Percentiles rank a stretch among this genome's conserved stretches.
Conservation (phyloP, 805 yeast genomes). For the Candida dajiaensis region DNA sequence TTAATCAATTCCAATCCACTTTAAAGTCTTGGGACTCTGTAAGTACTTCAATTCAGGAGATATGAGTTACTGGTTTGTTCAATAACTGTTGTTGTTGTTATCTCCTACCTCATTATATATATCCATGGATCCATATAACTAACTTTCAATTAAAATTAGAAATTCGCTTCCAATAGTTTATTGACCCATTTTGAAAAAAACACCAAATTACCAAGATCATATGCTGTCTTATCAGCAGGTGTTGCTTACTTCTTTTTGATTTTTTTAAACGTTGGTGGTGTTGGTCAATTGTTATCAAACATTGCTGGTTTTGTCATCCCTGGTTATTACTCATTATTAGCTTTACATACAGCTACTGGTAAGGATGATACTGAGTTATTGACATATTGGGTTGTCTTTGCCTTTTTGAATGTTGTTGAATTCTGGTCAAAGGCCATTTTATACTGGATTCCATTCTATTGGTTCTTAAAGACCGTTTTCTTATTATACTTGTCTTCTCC, state of each 20-base stretch:
- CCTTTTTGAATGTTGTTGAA: conserved; percentile 83
- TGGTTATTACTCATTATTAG: conserved; percentile 80
- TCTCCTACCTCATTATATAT: too few species aligned
- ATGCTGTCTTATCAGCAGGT: conserved; percentile 63
- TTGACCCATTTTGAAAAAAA: conserved; percentile 22
- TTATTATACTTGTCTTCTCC: conserved; percentile 88
- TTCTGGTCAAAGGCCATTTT: conserved; percentile 92
- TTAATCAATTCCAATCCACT: conserved; percentile 40
- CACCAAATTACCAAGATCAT: conserved; percentile 68
- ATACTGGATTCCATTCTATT: conserved; percentile 96
- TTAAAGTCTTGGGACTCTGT: conserved; percentile 43
- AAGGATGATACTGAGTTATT: conserved; percentile 82
- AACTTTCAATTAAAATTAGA: conserved; percentile 8
- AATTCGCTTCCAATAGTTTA: conserved; percentile 16
- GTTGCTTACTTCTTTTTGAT: conserved; percentile 68
- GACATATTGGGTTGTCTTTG: conserved; percentile 98
- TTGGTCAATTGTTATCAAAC: conserved; percentile 92
- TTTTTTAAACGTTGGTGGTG: conserved; percentile 87
- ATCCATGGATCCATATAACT: too few species aligned
- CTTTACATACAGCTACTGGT: conserved; percentile 64
- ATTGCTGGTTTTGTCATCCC: conserved; percentile 89
- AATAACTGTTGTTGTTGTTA: too few species aligned
- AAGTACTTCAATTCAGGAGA: conserved; percentile 23
- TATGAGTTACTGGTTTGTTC: too few species aligned
- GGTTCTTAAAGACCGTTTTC: conserved; percentile 84